Evolutionary conservation across 2,329 filamentous ascomycete species (phyloP), one percentile per base, ranked within the genome.

Genomic region (Elsinoe arachidis): DNA sequence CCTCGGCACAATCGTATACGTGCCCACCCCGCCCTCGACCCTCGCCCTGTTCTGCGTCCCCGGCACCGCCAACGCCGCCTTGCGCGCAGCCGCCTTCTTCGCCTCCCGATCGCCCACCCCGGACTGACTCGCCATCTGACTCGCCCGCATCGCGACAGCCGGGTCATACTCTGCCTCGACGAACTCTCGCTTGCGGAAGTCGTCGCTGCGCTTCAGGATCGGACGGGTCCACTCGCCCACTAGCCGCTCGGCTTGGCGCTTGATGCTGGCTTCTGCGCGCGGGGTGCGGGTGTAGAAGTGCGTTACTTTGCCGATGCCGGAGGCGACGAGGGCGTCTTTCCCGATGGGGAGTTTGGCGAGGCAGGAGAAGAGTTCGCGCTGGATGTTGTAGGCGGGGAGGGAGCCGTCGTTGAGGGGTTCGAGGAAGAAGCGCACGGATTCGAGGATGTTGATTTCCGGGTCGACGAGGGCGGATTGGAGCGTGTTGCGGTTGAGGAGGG

Each of bases 251-350:
- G 93, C 93, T 74, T 91, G 89, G 63, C 92, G 85, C 78, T 96
- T 96, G 77, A 99, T 96, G 60, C 80, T 81, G 3, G 86, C 78
- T 73, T 97, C 89, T 0, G 91, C 87, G 63, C 89, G 86, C 76
- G 91, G 95, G 77, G 88, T 95, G 73, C 91, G 91, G 53, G 91
- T 96, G 74, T 99, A 99, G 76, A 96, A 99, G 61, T 95, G 82
- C 55, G 96, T 87, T 49, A 99, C 90, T 71, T 96, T 96, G 68
- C 93, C 93, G 62, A 99, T 93, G 17, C 92, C 91, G 65, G 89
- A 95, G 63, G 90, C 91, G 19, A 95, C 80, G 12, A 99, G 80
- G 1, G 87, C 82, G 65, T 97, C 93, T 69, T 96, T 96, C 69
- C 90, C 88, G 63, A 97, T 90, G 5, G 90, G 90, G 4, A 97